phyloP scores from a whole-genome alignment of 164 flowering plant genomes.

The Amborella trichopoda region DNA sequence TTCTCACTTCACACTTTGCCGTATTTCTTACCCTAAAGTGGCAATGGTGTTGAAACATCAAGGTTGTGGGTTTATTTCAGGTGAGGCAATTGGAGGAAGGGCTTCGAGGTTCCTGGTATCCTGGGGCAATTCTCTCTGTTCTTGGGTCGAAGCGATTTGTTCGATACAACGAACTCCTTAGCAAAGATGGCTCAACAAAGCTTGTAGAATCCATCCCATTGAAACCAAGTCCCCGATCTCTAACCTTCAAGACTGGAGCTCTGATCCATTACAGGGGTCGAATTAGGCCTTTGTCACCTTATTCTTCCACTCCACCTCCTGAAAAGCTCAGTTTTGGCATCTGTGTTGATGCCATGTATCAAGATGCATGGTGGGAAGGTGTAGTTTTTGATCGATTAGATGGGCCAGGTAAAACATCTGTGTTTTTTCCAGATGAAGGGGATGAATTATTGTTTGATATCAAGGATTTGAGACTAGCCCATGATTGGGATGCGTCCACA shows the following conservation, averaged over 20 bases:
- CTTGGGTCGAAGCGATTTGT: constrained; percentile 5
- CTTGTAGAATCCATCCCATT: constrained; percentile 5
- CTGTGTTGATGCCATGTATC: constrained; percentile 51
- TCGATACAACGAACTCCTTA: constrained; percentile 11
- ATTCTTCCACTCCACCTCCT: not conserved
- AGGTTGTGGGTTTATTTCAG: constrained; percentile 4
- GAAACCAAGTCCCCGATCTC: not conserved
- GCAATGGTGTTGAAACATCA: not conserved
- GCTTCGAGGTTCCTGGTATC: constrained; percentile 22
- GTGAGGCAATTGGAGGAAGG: constrained; percentile 17
- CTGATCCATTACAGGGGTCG: constrained; percentile 5
- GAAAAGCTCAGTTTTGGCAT: constrained; percentile 30
- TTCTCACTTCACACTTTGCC: not conserved
- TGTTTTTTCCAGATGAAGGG: constrained; percentile 86
- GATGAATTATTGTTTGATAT: constrained; percentile 34
- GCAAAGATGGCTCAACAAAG: constrained; percentile 5
- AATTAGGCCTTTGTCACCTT: constrained; percentile 13
- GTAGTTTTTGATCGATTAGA: constrained; percentile 59
- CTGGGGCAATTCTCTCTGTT: constrained; percentile 7
- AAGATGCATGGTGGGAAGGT: constrained; percentile 96
- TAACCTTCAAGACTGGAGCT: not conserved
- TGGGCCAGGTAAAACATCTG: constrained; percentile 27
- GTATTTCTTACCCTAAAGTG: not conserved
- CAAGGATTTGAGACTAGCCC: constrained; percentile 30
- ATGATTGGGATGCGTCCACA: constrained; percentile 42